phyloP scores from a whole-genome alignment of 164 flowering plant genomes.

The Annona squamosa region DNA sequence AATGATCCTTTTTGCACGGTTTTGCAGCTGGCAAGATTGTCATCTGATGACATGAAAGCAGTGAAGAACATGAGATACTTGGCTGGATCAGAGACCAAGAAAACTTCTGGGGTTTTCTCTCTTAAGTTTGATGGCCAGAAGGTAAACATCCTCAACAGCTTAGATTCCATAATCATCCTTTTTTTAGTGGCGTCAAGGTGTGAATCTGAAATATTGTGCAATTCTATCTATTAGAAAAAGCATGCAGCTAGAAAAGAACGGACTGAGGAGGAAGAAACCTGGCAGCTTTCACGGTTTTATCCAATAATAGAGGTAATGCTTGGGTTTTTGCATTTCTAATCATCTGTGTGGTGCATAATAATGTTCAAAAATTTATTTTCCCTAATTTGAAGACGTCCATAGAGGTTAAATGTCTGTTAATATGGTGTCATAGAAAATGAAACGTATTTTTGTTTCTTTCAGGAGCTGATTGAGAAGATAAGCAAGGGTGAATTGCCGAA shows the following conservation, averaged over 20 bases:
- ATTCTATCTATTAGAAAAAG: conserved; percentile 40
- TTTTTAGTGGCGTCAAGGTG: not conserved
- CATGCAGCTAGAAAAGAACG: conserved; percentile 80
- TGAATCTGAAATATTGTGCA: not conserved
- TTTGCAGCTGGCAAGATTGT: conserved; percentile 67
- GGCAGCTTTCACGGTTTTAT: conserved; percentile 89
- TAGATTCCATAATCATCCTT: not conserved
- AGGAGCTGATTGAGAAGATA: conserved; percentile 86
- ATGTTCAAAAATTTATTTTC: not conserved
- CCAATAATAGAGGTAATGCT: conserved; percentile 86
- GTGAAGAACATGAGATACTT: conserved; percentile 73
- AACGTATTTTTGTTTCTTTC: conserved; percentile 7
- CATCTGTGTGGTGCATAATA: not conserved
- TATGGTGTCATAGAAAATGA: too few relatives aligned
- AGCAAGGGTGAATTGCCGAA: conserved; percentile 76
- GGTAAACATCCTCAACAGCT: conserved; percentile 33
- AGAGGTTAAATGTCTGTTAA: too few relatives aligned
- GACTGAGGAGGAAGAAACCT: conserved; percentile 61
- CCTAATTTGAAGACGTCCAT: too few relatives aligned
- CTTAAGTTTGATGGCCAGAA: conserved; percentile 82
- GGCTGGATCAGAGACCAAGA: conserved; percentile 53
- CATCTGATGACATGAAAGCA: conserved; percentile 76
- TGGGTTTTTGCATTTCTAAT: not conserved
- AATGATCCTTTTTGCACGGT: not conserved
- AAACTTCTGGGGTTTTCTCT: conserved; percentile 58